phyloP scores from a whole-genome alignment of 371 early-diverging fungal species.

The Mortierella sp. region DNA sequence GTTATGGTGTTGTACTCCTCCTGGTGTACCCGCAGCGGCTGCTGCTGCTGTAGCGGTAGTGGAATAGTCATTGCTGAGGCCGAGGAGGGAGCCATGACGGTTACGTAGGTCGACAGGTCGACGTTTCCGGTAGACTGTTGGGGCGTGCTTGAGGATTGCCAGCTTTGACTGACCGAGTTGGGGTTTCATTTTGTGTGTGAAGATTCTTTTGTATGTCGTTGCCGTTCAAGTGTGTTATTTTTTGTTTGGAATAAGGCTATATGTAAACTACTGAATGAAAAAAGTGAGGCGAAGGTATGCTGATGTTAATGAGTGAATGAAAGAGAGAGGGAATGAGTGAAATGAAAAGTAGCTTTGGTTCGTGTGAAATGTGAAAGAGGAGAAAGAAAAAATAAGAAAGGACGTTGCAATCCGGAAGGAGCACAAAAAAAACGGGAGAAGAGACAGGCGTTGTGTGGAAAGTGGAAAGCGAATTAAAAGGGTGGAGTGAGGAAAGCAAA shows the following conservation, averaged over 20 bases:
- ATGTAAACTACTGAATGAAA: background rate
- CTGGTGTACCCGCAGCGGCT: background rate
- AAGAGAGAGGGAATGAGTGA: background rate
- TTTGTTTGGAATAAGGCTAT: background rate
- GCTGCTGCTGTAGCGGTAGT: background rate
- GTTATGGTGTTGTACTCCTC: background rate
- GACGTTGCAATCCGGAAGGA: background rate
- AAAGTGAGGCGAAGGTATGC: background rate
- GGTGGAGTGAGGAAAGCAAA: background rate
- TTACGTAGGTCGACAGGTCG: constrained; percentile 39
- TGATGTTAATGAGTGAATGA: background rate
- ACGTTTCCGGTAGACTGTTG: constrained; percentile 44
- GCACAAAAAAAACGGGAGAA: background rate
- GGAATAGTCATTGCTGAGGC: background rate
- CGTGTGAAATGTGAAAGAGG: background rate
- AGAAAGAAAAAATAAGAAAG: background rate
- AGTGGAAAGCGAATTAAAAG: constrained; percentile 4
- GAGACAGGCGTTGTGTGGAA: background rate
- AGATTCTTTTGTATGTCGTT: background rate
- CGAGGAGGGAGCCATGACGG: constrained; percentile 15
- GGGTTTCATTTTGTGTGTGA: constrained; percentile 35
- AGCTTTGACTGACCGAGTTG: constrained; percentile 47
- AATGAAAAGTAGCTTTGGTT: background rate
- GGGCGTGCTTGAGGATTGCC: constrained; percentile 46
- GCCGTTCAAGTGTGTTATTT: background rate